Evolutionary conservation across 2,329 filamentous ascomycete species (phyloP), one percentile per base, ranked within the genome.

Genomic region (Leptodontidium sp.): DNA sequence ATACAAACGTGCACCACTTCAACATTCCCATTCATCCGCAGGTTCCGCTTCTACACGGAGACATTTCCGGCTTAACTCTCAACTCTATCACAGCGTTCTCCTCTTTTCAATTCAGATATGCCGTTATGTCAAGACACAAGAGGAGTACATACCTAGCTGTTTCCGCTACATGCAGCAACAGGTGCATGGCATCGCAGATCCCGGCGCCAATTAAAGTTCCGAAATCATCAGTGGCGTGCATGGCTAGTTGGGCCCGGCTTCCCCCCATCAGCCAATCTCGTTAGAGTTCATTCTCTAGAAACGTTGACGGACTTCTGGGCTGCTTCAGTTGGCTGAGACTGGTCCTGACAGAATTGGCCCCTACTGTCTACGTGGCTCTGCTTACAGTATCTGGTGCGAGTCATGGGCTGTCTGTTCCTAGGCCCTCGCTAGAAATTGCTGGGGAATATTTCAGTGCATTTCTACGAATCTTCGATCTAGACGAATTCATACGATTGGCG

Each of bases 201-300:
- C 2, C 29, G 29, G 50, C 24, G 29, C 26, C 5, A 38, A 38
- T 57, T 57, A 57, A 17, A 57, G 53, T 57, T 57, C 14, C 1
- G 53, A 57, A 57, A 38, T 38, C 29, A 38, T 21, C 53, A 57
- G 29, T 35, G 53, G 29, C 17, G 53, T 57, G 53, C 53, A 57
- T 57, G 32, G 32, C 32, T 57, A 57, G 29, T 29, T 57, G n/a
- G 5, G 6, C 5, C 32, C 35, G 29, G 53, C 29, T 29, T 38
- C 35, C 35, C 53, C 32, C 32, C 53, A 29, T 38, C 32, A 57
- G 29, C 53, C 53, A 57, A 57, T 57, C 53, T 38, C 15, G 6
- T 32, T 14, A 57, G 29, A 57, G 8, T 21, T 57, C 38, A 35
- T 29, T 35, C 35, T n/a, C 53, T 29, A 17, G 29, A 35, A 57